These are phyloP conservation scores for Neurospora sp. DNA, from an alignment of 495 filamentous ascomycete species.

Conservation along the genomic window DNA sequence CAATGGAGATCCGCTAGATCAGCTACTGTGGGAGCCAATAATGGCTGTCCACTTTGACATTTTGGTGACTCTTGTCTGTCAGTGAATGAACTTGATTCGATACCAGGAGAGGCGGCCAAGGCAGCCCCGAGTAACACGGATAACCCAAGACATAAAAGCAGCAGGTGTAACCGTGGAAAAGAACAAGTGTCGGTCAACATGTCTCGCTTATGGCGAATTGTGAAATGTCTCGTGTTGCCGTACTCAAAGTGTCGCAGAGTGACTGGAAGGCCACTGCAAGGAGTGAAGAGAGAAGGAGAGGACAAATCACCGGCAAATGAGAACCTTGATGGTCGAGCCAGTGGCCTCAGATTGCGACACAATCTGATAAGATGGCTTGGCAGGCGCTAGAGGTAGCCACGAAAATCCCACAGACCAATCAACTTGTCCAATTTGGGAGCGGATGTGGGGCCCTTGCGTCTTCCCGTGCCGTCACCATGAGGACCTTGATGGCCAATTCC, in stretches of 20 bases:
- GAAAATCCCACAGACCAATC: neutral
- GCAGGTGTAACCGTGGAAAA: neutral
- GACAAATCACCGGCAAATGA: neutral
- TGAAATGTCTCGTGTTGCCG: neutral
- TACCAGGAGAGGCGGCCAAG: neutral
- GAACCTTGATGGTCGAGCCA: conserved; percentile 12
- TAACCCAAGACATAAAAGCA: neutral
- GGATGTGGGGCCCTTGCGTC: neutral
- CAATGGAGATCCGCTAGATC: neutral
- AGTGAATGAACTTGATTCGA: neutral
- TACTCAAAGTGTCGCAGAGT: neutral
- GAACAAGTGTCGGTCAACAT: neutral
- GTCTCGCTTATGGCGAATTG: neutral
- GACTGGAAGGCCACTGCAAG: neutral
- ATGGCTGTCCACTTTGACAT: neutral
- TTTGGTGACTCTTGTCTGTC: neutral
- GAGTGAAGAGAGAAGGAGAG: neutral
- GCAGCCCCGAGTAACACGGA: neutral
- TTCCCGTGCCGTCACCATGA: neutral
- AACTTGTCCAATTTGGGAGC: neutral
- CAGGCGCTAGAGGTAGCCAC: too few species aligned
- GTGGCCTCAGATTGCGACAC: conserved; percentile 1
- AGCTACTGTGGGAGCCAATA: neutral
- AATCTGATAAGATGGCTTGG: conserved; percentile 10
- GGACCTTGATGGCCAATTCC: neutral